Base-by-base conservation (phyloP, 2,329 filamentous ascomycete genomes). In the Fusarium abutilonis region DNA sequence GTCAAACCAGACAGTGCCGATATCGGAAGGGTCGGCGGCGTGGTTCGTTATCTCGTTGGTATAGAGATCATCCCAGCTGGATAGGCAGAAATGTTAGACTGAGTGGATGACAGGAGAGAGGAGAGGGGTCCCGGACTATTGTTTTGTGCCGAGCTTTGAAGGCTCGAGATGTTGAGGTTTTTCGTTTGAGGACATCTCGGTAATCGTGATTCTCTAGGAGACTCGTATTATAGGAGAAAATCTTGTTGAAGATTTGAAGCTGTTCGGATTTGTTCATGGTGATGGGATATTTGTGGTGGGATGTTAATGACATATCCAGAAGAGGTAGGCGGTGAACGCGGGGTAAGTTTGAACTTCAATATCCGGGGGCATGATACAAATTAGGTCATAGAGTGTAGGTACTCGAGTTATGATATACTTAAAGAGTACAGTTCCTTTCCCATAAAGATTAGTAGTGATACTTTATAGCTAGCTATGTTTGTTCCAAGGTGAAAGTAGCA, bases 1-100 rank as follows among this genome's bases (percentile, higher is more conserved):
- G 74, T 93, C 90, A 83, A 99, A 99, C 95, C 95, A 99, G 70
- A 95, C 88, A 28, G 93, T 96, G 66, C 94, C 94, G 57, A 89
- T 89, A 80, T 97, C 91, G 53, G 84, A 77, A 9, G 91, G 86
- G 77, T 96, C 87, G 61, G 84, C 76, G 50, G 85, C 78, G 76
- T 93, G 86, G 78, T 95, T 94, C 58, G 79, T 74, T 49, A 92
- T 81, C 76, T 95, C 90, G 66, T 80, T 83, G 1, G 82, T 80
- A 80, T 96, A 95, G 63, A 92, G 85, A 17, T 78, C 79, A 75
- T 94, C 88, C 90, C 90, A 93, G 78, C 90, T 93, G 57, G 43
- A 21, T 31, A 43, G 36, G 40, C 19, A 11, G 9, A 46, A 48
- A 40, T 52, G 61, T 67, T 40, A 67, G 62, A 49, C 36, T 34